Evolutionary conservation across 2,329 filamentous ascomycete species (phyloP).

Genomic region (Aspergillus candidus): DNA sequence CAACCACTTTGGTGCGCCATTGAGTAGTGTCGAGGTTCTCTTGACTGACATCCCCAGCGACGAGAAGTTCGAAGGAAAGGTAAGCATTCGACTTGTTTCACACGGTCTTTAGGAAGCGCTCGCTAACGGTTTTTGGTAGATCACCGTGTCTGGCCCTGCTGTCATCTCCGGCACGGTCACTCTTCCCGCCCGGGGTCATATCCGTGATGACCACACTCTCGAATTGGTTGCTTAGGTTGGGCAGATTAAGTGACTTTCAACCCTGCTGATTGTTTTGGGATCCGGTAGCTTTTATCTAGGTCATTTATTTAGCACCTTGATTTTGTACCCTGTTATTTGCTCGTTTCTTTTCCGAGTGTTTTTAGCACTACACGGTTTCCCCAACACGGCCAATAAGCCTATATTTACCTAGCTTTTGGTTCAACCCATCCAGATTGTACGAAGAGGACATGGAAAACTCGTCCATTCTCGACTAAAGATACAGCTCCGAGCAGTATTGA

Average conservation of each 20-base stretch:
- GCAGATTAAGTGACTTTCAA: neutral
- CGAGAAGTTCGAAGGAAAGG: slow-evolving; percentile 50
- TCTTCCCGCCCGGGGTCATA: slow-evolving; percentile 58
- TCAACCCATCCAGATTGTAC: neutral
- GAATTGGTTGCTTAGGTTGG: slow-evolving; percentile 37
- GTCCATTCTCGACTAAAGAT: slow-evolving; percentile 17
- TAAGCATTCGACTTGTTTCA: slow-evolving; percentile 34
- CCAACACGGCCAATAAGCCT: too few species aligned
- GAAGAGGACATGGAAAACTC: slow-evolving; percentile 7
- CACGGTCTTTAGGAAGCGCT: neutral
- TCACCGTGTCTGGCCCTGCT: slow-evolving; percentile 65
- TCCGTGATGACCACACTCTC: slow-evolving; percentile 68
- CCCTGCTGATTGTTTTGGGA: neutral
- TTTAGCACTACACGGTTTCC: too few species aligned
- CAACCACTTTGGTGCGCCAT: slow-evolving; percentile 73
- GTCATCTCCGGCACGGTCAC: slow-evolving; percentile 63
- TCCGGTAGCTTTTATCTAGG: neutral
- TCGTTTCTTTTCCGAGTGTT: neutral
- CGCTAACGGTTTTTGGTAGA: slow-evolving; percentile 40
- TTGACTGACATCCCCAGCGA: slow-evolving; percentile 42
- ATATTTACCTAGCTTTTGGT: neutral
- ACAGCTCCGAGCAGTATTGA: slow-evolving; percentile 13
- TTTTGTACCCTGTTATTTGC: neutral
- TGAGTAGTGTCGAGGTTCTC: slow-evolving; percentile 73
- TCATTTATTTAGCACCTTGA: neutral